Base-by-base conservation (phyloP, 805 yeast species). In the Cyberlindnera petersonii region DNA sequence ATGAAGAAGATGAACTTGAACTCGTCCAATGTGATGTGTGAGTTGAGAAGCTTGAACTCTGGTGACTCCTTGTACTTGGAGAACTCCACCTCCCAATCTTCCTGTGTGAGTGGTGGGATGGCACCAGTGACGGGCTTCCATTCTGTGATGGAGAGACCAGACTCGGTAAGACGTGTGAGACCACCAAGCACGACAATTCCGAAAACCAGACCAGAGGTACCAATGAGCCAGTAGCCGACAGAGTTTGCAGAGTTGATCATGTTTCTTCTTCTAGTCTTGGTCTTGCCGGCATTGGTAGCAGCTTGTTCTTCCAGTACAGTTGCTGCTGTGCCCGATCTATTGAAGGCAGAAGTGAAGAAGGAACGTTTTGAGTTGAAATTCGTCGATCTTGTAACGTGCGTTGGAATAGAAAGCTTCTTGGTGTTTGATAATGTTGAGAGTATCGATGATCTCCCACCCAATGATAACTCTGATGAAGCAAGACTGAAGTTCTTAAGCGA, bases 41-140 rank as follows among this genome's bases (percentile, higher is more conserved):
- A 81, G 65, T 94, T 93, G 48, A 93, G 71, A 52, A 81, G 85
- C 58, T 82, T 77, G 62, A 86, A 93, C 59, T 93, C 99, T 1
- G 99, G 99, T 2, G 95, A 82, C 16, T 75, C 74, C 52, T 81
- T 70, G 61, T 93, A 93, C 56, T 86, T 84, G 20, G 60, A 68
- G 56, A 93, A 93, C 59, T 91, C 97, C 18, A 53, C 74, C 50
- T 77, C 80, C 98, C 98, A 93, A 45, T 93, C 89, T 35, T 66
- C 65, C 52, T 86, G 79, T 43, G 65, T 76, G 53, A 84, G 57
- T 0, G 98, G 98, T 3, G 99, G 99, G 11, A 93, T 62, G 2
- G 94, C 67, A 33, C 99, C 99, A 0, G 98, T 87, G 20, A 93
- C 88, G 1, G 99, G 99, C 60, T 81, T 86, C 99, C 99, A 93